phyloP scores from a whole-genome alignment of 768 basidiomycete genomes.

The Amanita jacksonii region DNA sequence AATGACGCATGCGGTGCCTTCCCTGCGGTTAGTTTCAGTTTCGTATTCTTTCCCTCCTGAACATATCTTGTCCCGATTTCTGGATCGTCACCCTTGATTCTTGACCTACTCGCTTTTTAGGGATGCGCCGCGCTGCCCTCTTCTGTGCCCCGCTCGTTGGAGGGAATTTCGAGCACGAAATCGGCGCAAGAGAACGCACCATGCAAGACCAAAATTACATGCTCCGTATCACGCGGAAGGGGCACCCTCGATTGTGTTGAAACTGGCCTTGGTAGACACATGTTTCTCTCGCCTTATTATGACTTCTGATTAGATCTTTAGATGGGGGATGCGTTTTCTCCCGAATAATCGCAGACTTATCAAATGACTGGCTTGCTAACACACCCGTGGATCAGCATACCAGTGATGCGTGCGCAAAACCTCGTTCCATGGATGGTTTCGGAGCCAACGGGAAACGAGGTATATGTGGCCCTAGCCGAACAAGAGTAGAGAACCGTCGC shows the following conservation, averaged over 20 bases:
- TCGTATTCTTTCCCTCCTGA: too few relatives aligned
- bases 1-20: conserved; percentile 31
- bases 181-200: conserved; percentile 21
- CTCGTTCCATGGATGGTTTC: conserved; percentile 21
- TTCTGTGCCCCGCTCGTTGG: conserved; percentile 19
- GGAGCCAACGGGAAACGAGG: conserved; percentile 13
- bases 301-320: conserved; percentile 8
- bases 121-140: conserved; percentile 24
- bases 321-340: conserved; percentile 32
- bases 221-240: conserved; percentile 26
- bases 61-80: not conserved
- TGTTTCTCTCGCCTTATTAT: conserved; percentile 10
- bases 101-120: too few relatives aligned
- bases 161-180: conserved; percentile 15
- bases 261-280: conserved; percentile 29
- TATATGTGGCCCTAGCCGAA: conserved; percentile 14
- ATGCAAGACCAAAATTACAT: conserved; percentile 25
- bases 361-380: conserved; percentile 17
- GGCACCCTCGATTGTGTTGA: conserved; percentile 21
- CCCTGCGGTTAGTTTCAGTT: conserved; percentile 19
- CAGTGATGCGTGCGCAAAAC: conserved; percentile 19
- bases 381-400: conserved; percentile 17
- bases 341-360: conserved; percentile 21
- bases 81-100: too few relatives aligned
- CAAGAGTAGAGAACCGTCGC: conserved; percentile 12